Percentiles rank a stretch among this genome's conserved stretches.
Evolutionary conservation across 164 flowering plant genomes (phyloP).

Genomic region (Macadamia tetraphylla): DNA sequence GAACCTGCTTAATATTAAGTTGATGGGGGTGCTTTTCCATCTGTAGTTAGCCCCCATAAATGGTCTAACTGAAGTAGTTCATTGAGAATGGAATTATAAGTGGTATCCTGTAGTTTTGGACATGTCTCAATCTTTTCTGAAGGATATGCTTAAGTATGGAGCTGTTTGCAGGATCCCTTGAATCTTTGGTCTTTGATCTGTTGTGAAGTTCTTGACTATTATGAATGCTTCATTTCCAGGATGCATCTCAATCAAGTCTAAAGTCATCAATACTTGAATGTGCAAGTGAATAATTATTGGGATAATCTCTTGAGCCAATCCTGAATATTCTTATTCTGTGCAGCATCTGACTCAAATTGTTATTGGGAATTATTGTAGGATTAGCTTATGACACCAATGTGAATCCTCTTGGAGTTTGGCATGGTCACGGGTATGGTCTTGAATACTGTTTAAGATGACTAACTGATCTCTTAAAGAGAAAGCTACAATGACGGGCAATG

Average conservation of each 20-base stretch:
- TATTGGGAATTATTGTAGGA: conserved; percentile 52
- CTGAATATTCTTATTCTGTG: conserved; percentile 3
- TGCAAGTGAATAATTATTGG: conserved; percentile 18
- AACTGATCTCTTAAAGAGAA: conserved; percentile 10
- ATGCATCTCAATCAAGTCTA: conserved; percentile 8
- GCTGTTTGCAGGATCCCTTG: conserved; percentile 2
- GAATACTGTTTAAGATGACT: conserved; percentile 22
- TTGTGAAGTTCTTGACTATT: conserved; percentile 11
- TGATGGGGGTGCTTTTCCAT: conserved; percentile 10
- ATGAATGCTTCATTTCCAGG: conserved; percentile 11
- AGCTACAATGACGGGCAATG: conserved; percentile 14
- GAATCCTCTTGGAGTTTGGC: conserved; percentile 43
- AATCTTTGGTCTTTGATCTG: conserved; percentile 1
- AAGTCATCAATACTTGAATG: conserved; percentile 6
- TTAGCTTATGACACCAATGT: conserved; percentile 46
- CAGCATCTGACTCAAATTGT: conserved; percentile 30
- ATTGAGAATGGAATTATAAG: conserved; percentile 13
- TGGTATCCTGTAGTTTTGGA: conserved; percentile 13
- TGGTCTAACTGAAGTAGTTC: background rate
- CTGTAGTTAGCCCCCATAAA: conserved; percentile 12
- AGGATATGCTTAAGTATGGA: conserved; percentile 1
- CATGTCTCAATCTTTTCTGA: conserved; percentile 6
- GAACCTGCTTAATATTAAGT: conserved; percentile 19
- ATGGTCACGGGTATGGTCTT: conserved; percentile 43
- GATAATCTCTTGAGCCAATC: conserved; percentile 11